Evolutionary conservation across 208 protist genomes (phyloP), one percentile per base, ranked within the genome.

Genomic region (Histomonas meleagridis): DNA sequence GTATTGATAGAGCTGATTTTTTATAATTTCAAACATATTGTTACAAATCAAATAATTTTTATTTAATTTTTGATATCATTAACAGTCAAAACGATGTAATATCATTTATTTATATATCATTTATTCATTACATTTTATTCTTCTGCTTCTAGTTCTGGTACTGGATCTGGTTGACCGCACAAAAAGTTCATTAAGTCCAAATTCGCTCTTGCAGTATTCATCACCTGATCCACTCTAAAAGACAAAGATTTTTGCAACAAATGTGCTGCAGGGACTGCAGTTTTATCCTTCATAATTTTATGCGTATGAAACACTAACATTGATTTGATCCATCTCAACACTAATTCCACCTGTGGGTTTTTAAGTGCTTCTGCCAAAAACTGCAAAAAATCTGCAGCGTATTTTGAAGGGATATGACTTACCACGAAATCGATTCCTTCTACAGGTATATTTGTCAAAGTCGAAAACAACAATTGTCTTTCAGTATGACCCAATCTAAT

Each of bases 401-500:
- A 86, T 86, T 40, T 86, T 18, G 23, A 18, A 21, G 76, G 76
- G 10, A 86, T 51, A 55, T 86, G 76, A 55, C 38, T 86, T 86
- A 46, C 40, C 4, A 86, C 76, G 35, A 86, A 86, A 32, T 86
- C 76, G 9, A 86, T 86, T 16, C 14, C 26, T 14, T 86, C 32
- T 21, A 32, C 40, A 57, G 76, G 76, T 32, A 86, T 28, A 51
- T 12, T 28, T n/a, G 46, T 38, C 23, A 86, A 18, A 38, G 35
- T 18, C 9, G 43, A 43, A 7, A n/a, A 23, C 2, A 86, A 38
- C 0, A 86, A 32, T 38, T 46, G 18, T 18, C 76, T 5, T 49
- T 86, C 76, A 51, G 76, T 55, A 35, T 86, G 76, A 16, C 76
- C 76, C 2, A 86, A 28, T 55, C 76, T 51, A 55, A 86, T 46